Conservation (phyloP, 768 basidiomycete species). For the Boletus eberwhitei region DNA sequence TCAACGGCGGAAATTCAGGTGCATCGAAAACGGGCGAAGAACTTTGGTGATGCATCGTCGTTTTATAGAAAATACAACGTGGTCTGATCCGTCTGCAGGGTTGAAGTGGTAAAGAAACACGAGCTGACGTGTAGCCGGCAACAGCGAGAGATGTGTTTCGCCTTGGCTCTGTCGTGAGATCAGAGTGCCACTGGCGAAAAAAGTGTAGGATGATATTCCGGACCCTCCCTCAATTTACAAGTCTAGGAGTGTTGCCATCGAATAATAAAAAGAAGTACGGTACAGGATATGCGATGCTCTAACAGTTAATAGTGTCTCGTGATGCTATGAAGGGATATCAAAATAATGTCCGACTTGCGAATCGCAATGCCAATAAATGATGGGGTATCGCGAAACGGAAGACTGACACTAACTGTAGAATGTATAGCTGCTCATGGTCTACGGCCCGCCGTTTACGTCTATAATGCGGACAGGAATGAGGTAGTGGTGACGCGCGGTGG, state of each 20-base stretch:
- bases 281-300: conserved; percentile 66
- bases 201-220: not conserved
- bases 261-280: conserved; percentile 35
- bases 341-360: conserved; percentile 45
- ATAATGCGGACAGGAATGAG: conserved; percentile 32
- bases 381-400: conserved; percentile 54
- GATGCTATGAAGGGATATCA: conserved; percentile 39
- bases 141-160: not conserved
- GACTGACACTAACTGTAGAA: conserved; percentile 39
- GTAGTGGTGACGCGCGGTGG: conserved; percentile 25
- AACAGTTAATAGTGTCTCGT: conserved; percentile 60
- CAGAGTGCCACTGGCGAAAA: conserved; percentile 6
- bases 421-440: conserved; percentile 44
- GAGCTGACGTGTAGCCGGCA: conserved; percentile 30
- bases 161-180: conserved; percentile 18
- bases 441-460: conserved; percentile 44
- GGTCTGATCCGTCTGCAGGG: conserved; percentile 10
- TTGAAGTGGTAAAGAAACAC: conserved; percentile 23
- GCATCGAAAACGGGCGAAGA: conserved; percentile 62
- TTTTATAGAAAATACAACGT: conserved; percentile 15
- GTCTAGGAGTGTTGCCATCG: conserved; percentile 12
- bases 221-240: conserved; percentile 2
- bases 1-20: conserved; percentile 57
- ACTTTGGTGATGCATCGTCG: conserved; percentile 48
- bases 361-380: conserved; percentile 44